phyloP scores from a whole-genome alignment of 768 basidiomycete species.

The Agaricus blazei region DNA sequence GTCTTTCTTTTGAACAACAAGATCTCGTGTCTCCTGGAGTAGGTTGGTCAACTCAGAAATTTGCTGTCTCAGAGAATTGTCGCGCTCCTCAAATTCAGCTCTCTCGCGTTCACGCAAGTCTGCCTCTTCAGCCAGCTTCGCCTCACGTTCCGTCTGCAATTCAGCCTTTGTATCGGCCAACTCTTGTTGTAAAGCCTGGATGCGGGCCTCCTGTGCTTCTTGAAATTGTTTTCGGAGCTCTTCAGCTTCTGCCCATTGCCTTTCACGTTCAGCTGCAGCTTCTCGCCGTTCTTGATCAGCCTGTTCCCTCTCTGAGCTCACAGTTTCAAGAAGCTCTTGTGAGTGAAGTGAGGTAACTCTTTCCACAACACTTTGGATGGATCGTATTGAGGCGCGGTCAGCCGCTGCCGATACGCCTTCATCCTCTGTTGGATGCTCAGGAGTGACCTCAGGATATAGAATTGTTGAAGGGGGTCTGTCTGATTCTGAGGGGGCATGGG shows the following conservation, averaged over 20 bases:
- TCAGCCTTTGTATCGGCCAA: constrained; percentile 51
- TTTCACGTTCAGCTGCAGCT: constrained; percentile 49
- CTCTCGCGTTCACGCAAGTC: constrained; percentile 59
- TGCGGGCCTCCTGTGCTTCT: constrained; percentile 50
- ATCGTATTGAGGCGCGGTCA: constrained; percentile 32
- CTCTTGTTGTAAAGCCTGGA: constrained; percentile 59
- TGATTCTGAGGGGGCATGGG: constrained; percentile 11
- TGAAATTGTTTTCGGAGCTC: constrained; percentile 41
- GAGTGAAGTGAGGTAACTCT: constrained; percentile 56
- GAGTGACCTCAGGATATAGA: constrained; percentile 6
- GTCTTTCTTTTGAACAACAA: constrained; percentile 54
- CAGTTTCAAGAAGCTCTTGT: constrained; percentile 52
- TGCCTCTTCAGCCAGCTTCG: constrained; percentile 52
- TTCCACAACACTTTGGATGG: constrained; percentile 35
- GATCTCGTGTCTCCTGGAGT: constrained; percentile 61
- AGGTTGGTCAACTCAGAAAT: constrained; percentile 69
- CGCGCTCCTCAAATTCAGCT: constrained; percentile 51
- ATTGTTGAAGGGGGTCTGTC: constrained; percentile 9
- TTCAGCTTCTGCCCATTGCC: constrained; percentile 41
- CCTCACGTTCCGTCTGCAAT: constrained; percentile 57
- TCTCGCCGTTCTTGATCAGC: constrained; percentile 49
- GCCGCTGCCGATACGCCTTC: constrained; percentile 25
- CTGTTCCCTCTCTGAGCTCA: constrained; percentile 57
- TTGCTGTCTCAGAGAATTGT: constrained; percentile 55
- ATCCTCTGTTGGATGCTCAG: constrained; percentile 10